Evolutionary conservation across 2,329 filamentous ascomycete genomes (phyloP), one percentile per base, ranked within the genome.

Genomic region (Claviceps cyperi): DNA sequence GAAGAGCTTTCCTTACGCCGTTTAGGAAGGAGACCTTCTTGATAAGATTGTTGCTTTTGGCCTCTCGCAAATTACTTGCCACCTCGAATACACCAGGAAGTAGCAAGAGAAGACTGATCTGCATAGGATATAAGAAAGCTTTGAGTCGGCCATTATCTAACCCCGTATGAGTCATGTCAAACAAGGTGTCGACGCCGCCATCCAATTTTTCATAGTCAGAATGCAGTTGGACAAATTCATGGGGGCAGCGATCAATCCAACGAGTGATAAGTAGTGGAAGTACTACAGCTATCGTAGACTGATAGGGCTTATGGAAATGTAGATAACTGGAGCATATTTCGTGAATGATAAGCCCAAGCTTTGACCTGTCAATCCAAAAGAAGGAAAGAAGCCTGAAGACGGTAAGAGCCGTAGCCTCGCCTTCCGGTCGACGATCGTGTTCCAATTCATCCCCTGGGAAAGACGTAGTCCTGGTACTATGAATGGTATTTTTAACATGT

Each of bases 51-150:
- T 72, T 71, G 56, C 74, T 77, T 60, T 81, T 83, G 32, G 74
- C 73, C 54, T 83, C 80, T 51, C 79, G 73, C 60, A 84, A 69
- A 61, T 81, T 81, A 62, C 79, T 82, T 24, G 80, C 81, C 36
- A 84, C 78, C 62, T 83, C 79, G 55, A 85, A 85, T 5, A 84
- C 77, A 56, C 85, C 81, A 4, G 81, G 81, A 8, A 83, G 66
- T 8, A 85, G 69, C 52, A 84, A 75, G 9, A 84, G 64, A 4
- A 85, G 65, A 13, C 75, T 72, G 2, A 74, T 79, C 59, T 84
- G 81, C 48, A 85, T 69, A 15, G 81, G 80, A 56, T 75, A 81
- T 19, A 83, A 66, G 35, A 77, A 65, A 3, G 70, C 70, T 55
- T 73, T 78, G 46, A 75, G 72, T 54, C 73, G 73, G 38, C 70